These are phyloP conservation scores for Peterozyma xylosa DNA, from an alignment of 805 yeast species.

Conservation along the genomic window DNA sequence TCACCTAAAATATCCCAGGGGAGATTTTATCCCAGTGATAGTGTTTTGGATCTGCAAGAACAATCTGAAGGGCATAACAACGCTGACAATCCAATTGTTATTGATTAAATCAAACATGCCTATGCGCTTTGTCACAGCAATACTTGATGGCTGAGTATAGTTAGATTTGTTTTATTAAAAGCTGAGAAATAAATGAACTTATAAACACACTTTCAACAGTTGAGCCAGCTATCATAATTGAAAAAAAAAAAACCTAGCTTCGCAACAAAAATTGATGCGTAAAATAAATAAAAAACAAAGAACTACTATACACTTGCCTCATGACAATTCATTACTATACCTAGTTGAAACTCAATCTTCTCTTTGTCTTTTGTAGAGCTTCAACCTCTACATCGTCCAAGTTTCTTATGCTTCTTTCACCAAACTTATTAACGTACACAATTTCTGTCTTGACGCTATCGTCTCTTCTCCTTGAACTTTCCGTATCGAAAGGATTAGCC, in stretches of 20 bases:
- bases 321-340: background rate
- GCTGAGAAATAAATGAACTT: no score
- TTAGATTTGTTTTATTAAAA: no score
- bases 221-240: no score
- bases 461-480: slow-evolving; percentile 7
- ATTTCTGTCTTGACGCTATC: slow-evolving; percentile 9
- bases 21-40: no score
- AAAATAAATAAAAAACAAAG: background rate
- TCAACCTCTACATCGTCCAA: slow-evolving; percentile 14
- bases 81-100: slow-evolving; percentile 14
- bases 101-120: no score
- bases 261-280: background rate
- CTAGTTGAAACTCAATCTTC: slow-evolving; percentile 4
- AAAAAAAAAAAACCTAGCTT: no score
- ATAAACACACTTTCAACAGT: background rate
- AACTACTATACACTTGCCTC: background rate
- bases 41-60: no score
- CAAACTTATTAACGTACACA: slow-evolving; percentile 25
- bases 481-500: slow-evolving; percentile 16
- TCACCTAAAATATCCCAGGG: no score
- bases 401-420: slow-evolving; percentile 20
- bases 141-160: no score
- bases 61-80: background rate
- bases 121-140: no score
- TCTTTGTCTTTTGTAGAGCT: slow-evolving; percentile 19